Conservation (phyloP, 495 filamentous ascomycete genomes). For the Polyplosphaeria fusca region DNA sequence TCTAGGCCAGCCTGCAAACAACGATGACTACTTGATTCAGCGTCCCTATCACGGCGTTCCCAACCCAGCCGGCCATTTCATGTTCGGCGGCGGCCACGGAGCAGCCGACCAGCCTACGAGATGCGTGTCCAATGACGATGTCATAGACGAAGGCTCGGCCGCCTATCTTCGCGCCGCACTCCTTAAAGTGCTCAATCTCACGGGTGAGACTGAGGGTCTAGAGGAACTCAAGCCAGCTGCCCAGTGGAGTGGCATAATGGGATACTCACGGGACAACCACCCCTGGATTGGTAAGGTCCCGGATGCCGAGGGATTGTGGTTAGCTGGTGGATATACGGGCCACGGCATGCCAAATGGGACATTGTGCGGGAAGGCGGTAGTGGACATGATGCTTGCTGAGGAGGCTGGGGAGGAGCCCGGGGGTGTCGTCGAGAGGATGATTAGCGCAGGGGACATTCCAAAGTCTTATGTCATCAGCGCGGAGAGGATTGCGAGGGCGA, state of each 20-base stretch:
- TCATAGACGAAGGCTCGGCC: conserved; percentile 52
- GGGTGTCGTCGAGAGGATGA: conserved; percentile 17
- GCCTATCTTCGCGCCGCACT: conserved; percentile 51
- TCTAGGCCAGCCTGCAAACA: conserved; percentile 39
- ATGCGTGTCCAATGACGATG: conserved; percentile 55
- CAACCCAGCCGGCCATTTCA: conserved; percentile 50
- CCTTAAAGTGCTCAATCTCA: conserved; percentile 41
- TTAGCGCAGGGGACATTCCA: conserved; percentile 32
- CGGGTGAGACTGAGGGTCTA: conserved; percentile 42
- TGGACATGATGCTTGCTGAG: conserved; percentile 55
- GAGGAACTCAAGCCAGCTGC: conserved; percentile 53
- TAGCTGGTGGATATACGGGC: conserved; percentile 49
- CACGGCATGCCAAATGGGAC: conserved; percentile 82
- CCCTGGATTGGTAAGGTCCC: conserved; percentile 67
- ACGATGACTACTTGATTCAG: conserved; percentile 76
- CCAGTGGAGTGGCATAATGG: conserved; percentile 85
- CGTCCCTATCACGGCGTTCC: conserved; percentile 41
- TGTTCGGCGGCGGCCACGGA: conserved; percentile 62
- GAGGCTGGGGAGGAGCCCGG: conserved; percentile 30
- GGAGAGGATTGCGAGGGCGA: conserved; percentile 38
- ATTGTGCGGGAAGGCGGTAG: conserved; percentile 64
- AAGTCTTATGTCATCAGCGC: conserved; percentile 36
- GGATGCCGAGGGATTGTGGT: conserved; percentile 34
- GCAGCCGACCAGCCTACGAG: conserved; percentile 50
- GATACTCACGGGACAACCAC: conserved; percentile 63